Conservation (phyloP, 2,329 filamentous ascomycete genomes). For the Arthrobotrys iridis region DNA sequence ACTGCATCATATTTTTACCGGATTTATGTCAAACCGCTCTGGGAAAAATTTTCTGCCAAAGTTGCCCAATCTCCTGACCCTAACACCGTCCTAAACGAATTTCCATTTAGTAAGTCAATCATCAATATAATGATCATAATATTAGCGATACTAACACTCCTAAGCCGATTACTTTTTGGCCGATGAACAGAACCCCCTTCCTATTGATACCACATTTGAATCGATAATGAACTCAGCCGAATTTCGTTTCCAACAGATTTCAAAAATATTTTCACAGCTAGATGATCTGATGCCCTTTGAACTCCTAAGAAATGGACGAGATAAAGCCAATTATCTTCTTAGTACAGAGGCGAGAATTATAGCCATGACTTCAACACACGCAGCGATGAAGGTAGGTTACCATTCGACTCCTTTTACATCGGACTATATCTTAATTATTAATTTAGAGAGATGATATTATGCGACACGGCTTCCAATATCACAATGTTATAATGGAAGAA, state of each 20-base stretch:
- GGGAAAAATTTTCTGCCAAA: conserved; percentile 80
- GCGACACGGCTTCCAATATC: conserved; percentile 91
- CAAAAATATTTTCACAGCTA: conserved; percentile 88
- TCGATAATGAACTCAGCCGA: conserved; percentile 77
- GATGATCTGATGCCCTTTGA: conserved; percentile 96
- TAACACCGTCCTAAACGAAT: not conserved
- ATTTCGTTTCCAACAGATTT: conserved; percentile 88
- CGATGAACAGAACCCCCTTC: conserved; percentile 86
- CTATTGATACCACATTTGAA: conserved; percentile 72
- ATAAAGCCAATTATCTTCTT: conserved; percentile 95
- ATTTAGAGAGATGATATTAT: conserved; percentile 80
- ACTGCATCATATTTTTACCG: conserved; percentile 96
- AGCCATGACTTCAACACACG: conserved; percentile 98
- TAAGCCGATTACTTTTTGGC: conserved; percentile 80
- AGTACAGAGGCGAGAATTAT: conserved; percentile 96
- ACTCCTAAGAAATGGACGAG: conserved; percentile 84
- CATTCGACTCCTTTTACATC: not conserved
- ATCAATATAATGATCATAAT: too few relatives aligned
- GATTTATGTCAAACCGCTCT: conserved; percentile 87
- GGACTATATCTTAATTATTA: not conserved
- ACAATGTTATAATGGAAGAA: conserved; percentile 98
- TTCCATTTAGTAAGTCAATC: conserved; percentile 42
- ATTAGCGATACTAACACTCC: not conserved
- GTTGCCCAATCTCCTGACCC: conserved; percentile 64
- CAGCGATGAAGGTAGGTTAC: conserved; percentile 76